Evolutionary conservation across 1,284 basidiomycete species (phyloP).

Genomic region (Phylloboletellus chloephorus): DNA sequence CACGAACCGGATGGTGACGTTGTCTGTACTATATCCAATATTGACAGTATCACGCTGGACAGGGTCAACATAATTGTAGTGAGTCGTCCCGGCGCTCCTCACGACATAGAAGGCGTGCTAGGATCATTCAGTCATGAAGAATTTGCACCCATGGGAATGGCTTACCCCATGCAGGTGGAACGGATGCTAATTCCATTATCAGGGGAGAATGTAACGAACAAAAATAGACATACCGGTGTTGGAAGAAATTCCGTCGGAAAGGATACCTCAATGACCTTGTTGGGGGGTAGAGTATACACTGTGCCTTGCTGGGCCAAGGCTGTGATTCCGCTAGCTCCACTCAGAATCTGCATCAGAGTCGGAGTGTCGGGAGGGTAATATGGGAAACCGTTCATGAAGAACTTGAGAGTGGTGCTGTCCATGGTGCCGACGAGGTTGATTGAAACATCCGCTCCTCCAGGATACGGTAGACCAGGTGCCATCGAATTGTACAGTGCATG

Average conservation of each 20-base stretch:
- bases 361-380: slow-evolving; percentile 32
- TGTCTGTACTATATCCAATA: slow-evolving; percentile 32
- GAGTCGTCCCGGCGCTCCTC: slow-evolving; percentile 33
- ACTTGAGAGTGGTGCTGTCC: slow-evolving; percentile 9
- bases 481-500: slow-evolving; percentile 9
- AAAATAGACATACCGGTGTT: slow-evolving; percentile 16
- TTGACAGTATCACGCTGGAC: slow-evolving; percentile 35
- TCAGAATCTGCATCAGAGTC: slow-evolving; percentile 42
- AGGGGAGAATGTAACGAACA: background rate
- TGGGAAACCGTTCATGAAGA: slow-evolving; percentile 26
- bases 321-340: slow-evolving; percentile 35
- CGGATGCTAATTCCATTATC: slow-evolving; percentile 27
- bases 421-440: slow-evolving; percentile 23
- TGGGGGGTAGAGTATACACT: slow-evolving; percentile 33
- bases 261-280: slow-evolving; percentile 38
- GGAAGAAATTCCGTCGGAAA: slow-evolving; percentile 20
- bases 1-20: slow-evolving; percentile 38
- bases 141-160: background rate
- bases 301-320: slow-evolving; percentile 35
- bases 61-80: slow-evolving; percentile 40
- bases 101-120: slow-evolving; percentile 41
- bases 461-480: slow-evolving; percentile 20
- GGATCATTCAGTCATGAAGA: background rate
- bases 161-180: slow-evolving; percentile 45
- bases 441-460: slow-evolving; percentile 23